Evolutionary conservation across 805 yeast species (phyloP), one percentile per base, ranked within the genome.

Genomic region (Suhomyces faveliae): DNA sequence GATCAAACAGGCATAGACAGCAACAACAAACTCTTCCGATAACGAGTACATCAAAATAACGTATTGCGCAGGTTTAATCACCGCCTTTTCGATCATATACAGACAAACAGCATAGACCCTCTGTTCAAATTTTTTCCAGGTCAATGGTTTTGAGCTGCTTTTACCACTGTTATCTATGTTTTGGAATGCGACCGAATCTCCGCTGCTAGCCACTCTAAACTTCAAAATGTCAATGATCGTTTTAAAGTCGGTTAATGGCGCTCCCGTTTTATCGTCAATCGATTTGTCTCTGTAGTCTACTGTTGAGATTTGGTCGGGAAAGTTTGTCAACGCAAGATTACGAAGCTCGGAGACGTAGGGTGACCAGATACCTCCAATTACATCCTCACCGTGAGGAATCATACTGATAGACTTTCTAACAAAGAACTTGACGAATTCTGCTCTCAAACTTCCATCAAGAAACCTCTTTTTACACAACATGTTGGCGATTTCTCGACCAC

Each of bases 401-500:
- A 81, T 77, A 43, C 83, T 76, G 7, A 89, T 68, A 0, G 90
- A 80, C 43, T 78, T 78, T 23, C 79, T 70, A 20, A 86, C 75
- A 51, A 85, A 84, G 61, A 90, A 94, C 60, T 88, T 89, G 45
- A 90, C 89, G 65, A 82, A 91, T 22, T 80, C 84, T 0, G 96
- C 84, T n/a, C 80, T 76, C 19, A 94, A 68, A n/a, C 78, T 73
- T 2, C 98, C 98, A 54, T 83, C 86, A 37, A 83, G 73, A 61
- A 90, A 90, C 54, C 81, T 78, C 54, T 84, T 80, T 59, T 84
- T 88, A 67, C 87, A 89, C 58, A 83, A 77, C 86, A 83, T 88
- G 56, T 91, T 94, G 0, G 98, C 98, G 52, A 94, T 86, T 57
- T 94, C 98, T 17, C 89, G 75, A 7, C 97, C 85, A 19, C 96